Evolutionary conservation across 805 yeast genomes (phyloP), one percentile per base, ranked within the genome.

Genomic region (Kazachstania kunashirensis): DNA sequence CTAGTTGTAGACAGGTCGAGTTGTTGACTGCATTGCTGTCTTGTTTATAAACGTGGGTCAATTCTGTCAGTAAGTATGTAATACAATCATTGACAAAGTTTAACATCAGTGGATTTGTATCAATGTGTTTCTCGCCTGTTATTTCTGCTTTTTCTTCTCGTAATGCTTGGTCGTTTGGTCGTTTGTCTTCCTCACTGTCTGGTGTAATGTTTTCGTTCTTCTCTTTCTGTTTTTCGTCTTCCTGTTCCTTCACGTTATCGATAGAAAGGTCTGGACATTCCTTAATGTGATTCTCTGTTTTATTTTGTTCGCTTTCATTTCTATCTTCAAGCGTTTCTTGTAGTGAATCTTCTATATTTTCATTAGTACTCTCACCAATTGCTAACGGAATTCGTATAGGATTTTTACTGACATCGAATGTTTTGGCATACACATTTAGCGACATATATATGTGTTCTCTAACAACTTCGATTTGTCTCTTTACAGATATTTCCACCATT

Each of bases 381-480:
- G 10, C 12, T 24, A 44, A 33, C 4, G 57, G 56, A 6, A 52
- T 37, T 5, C 36, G 15, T 7, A 49, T 20, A 9, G 24, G 31
- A 3, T 20, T 31, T 4, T 38, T 40, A 6, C 28, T 28, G 7
- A 44, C 26, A 16, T 39, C 42, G 31, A 54, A 51, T 4, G 39
- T 41, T 7, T 52, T 47, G 8, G 38, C 36, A 33, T 55, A 53
- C 3, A 51, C 45, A 35, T 45, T 51, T 4, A 57, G 17, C 0
- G 63, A 50, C 33, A 48, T 52, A 33, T 51, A 54, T 7, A 55
- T 44, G 29, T 58, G 81, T 54, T 88, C 96, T 53, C 98, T 70
- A 40, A 84, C 75, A 4, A 84, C 75, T 55, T 92, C 97, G 26
- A 89, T 70, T 46, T 75, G 79, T 45, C 94, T 66, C 48, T 85